Evolutionary conservation across 768 basidiomycete species (phyloP), one percentile per base, ranked within the genome.

Genomic region (Melanogaster broomeanus): DNA sequence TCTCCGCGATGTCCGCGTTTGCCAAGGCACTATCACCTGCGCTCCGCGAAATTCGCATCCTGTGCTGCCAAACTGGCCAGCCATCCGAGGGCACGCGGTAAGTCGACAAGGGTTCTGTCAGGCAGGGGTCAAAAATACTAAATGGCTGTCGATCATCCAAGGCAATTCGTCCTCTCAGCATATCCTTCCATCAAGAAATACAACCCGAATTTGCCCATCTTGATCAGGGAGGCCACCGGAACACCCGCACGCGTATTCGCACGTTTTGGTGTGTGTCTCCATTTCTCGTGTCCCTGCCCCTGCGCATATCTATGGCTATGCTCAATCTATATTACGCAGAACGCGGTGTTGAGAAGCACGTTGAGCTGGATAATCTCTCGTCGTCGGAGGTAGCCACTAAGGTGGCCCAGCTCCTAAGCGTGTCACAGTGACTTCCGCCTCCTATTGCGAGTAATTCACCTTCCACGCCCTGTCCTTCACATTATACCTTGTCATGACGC

Each of bases 181-280:
- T 92, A 93, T 64, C 82, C 87, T 5, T 59, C 75, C 46, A 81
- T 92, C 63, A 92, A 93, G 74, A 79, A 88, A 66, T 74, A 87
- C 69, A 93, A 93, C 65, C 91, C 90, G 34, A 85, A 93, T 72
- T 73, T 93, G n/a, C 91, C 90, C 16, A 78, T 91, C 33, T 68
- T 93, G 60, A 88, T 93, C 61, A 79, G 91, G 60, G 88, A 91
- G 71, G 91, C 89, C 15, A 74, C 73, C 47, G 88, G 84, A 33
- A 90, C 88, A 8, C 89, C 88, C 33, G 90, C 90, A 55, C 78
- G 91, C 63, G 82, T 81, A 42, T 93, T 92, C 78, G 90, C 88
- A 47, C 77, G 91, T 62, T 93, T 90, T 65, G 90, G 91, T 93
- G 72, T 68, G 88, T 66, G 69, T 41, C 52, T 47, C 42, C 69